Base-by-base conservation (phyloP, 2,329 filamentous ascomycete species). In the Furcasterigmium furcatum region DNA sequence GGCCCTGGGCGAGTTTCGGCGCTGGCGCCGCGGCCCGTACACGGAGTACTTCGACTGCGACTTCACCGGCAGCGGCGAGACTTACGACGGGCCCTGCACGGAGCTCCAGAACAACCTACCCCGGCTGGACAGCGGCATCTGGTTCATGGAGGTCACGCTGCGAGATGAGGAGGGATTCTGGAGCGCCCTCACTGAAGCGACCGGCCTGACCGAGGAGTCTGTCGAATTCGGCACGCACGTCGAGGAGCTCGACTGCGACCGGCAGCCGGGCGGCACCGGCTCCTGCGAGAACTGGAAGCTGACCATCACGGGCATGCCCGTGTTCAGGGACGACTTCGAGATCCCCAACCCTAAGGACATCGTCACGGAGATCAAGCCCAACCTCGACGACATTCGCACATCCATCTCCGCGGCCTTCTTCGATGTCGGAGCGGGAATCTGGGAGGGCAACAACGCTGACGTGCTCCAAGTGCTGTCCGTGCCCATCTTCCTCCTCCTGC, bases 271-370 rank as follows among this genome's bases (percentile, higher is more conserved):
- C 27, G 27, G n/a, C 36, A n/a, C n/a, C n/a, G n/a, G n/a, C n/a
- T n/a, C n/a, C n/a, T n/a, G n/a, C n/a, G n/a, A n/a, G n/a, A n/a
- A n/a, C n/a, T n/a, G n/a, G n/a, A n/a, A n/a, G n/a, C 16, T 39
- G 32, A 30, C 32, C 12, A 16, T 34, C 16, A 16, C 18, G n/a
- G 41, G 21, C n/a, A 13, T 18, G 7, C 40, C 3, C 20, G 12
- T 24, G 13, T 16, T 39, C n/a, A 43, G 39, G 32, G 16, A 30
- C 32, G 24, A 27, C 9, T 39, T 46, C 35, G 35, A 43, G 16
- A 39, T 46, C 10, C 22, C 45, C 18, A 21, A 46, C 13, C 45
- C 45, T 14, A 46, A 46, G 13, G 35, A 43, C 12, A 46, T 46
- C 24, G 43, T 46, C 41, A 38, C 38, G n/a, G 34, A 43, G 5